phyloP scores from a whole-genome alignment of 306 rosid species.

The Albizia julibrissin region DNA sequence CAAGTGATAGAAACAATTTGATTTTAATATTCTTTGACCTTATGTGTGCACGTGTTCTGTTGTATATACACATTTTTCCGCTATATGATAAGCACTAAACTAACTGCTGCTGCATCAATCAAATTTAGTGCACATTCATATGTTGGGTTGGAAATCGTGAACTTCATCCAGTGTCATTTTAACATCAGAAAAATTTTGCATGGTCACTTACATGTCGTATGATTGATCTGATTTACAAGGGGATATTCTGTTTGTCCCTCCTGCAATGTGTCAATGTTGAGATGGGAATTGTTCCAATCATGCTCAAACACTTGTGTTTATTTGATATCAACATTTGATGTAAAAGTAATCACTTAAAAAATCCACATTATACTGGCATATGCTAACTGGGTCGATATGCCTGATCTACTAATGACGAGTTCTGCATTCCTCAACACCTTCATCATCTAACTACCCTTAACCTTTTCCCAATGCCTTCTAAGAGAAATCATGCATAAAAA shows the following conservation, averaged over 20 bases:
- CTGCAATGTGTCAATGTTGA: background rate
- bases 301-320: background rate
- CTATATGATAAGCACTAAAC: background rate
- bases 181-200: background rate
- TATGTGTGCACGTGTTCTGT: background rate
- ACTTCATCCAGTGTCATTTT: background rate
- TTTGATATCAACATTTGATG: background rate
- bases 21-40: background rate
- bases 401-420: background rate
- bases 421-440: slow-evolving; percentile 13
- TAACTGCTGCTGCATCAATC: background rate
- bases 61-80: background rate
- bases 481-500: background rate
- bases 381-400: background rate
- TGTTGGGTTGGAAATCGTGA: background rate
- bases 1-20: background rate
- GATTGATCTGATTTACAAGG: background rate
- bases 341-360: background rate
- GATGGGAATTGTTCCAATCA: background rate
- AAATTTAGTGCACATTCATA: background rate
- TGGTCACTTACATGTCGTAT: background rate
- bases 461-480: background rate
- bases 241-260: background rate
- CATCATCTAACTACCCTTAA: background rate
- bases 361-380: background rate